phyloP scores from a whole-genome alignment of 345 rosid genomes.

The Murraya paniculata region DNA sequence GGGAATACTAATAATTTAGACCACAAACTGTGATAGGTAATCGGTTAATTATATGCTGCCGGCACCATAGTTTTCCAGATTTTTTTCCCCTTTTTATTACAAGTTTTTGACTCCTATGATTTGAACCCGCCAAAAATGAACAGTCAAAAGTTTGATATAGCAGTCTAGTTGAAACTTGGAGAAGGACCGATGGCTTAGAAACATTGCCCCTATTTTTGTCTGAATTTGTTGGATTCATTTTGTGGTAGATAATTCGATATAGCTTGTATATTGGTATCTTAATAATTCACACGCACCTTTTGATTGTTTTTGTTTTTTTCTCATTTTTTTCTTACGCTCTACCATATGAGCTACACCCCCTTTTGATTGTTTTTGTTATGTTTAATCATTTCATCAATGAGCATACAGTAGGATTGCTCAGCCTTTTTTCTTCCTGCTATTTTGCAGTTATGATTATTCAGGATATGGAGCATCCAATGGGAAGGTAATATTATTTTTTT shows the following conservation, averaged over 20 bases:
- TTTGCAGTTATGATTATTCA: constrained; percentile 94
- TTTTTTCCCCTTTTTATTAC: neutral
- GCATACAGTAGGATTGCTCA: neutral
- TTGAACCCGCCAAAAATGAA: neutral
- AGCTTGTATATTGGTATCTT: neutral
- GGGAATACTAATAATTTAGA: neutral
- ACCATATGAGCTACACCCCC: too few species aligned
- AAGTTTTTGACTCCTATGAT: neutral
- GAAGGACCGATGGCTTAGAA: neutral
- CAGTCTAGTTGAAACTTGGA: neutral
- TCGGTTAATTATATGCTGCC: neutral
- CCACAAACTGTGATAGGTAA: constrained; percentile 4
- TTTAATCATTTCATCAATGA: neutral
- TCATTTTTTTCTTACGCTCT: too few species aligned
- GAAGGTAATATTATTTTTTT: constrained; percentile 66
- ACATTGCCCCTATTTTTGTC: neutral
- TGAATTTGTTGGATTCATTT: neutral
- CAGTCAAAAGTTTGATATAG: neutral
- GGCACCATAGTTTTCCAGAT: neutral
- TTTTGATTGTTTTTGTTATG: neutral
- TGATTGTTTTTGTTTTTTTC: neutral
- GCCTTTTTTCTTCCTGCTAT: neutral
- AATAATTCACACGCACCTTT: neutral
- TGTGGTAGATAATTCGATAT: too few species aligned
- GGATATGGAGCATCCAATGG: constrained; percentile 99